Conservation (phyloP, 768 basidiomycete genomes). For the Termitomyces sp. region DNA sequence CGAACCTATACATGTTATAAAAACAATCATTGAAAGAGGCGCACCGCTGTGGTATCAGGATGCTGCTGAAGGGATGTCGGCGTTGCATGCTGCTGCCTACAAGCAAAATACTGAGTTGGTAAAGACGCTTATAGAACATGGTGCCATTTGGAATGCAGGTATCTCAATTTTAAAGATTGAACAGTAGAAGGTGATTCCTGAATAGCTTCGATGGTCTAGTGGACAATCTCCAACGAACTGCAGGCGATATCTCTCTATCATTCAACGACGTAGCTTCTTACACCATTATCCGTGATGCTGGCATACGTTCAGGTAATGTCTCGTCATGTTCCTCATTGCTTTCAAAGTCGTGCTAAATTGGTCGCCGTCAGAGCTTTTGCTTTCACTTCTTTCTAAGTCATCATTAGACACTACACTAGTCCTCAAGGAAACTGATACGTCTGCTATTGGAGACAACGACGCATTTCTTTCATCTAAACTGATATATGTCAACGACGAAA, state of each 20-base stretch:
- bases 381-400: slow-evolving; percentile 51
- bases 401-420: slow-evolving; percentile 28
- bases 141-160: slow-evolving; percentile 92
- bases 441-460: slow-evolving; percentile 57
- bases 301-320: slow-evolving; percentile 75
- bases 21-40: slow-evolving; percentile 51
- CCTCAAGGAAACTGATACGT: slow-evolving; percentile 46
- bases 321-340: neutral
- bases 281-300: slow-evolving; percentile 81
- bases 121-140: slow-evolving; percentile 64
- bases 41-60: slow-evolving; percentile 92
- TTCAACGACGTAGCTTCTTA: slow-evolving; percentile 77
- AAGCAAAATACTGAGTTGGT: slow-evolving; percentile 61
- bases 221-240: slow-evolving; percentile 75
- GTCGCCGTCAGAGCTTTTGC: slow-evolving; percentile 55
- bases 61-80: slow-evolving; percentile 70
- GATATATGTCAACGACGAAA: slow-evolving; percentile 59
- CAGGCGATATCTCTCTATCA: slow-evolving; percentile 87
- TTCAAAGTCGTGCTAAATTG: slow-evolving; percentile 1
- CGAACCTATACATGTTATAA: slow-evolving; percentile 39
- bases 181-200: neutral
- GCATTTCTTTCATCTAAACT: slow-evolving; percentile 71
- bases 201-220: slow-evolving; percentile 34
- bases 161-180: slow-evolving; percentile 10
- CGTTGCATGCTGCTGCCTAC: slow-evolving; percentile 85